A percentile compares a stretch with the other conserved stretches of the same genome.
Conservation (phyloP, 2,329 filamentous ascomycete species). For the Verticillium tricorpus region DNA sequence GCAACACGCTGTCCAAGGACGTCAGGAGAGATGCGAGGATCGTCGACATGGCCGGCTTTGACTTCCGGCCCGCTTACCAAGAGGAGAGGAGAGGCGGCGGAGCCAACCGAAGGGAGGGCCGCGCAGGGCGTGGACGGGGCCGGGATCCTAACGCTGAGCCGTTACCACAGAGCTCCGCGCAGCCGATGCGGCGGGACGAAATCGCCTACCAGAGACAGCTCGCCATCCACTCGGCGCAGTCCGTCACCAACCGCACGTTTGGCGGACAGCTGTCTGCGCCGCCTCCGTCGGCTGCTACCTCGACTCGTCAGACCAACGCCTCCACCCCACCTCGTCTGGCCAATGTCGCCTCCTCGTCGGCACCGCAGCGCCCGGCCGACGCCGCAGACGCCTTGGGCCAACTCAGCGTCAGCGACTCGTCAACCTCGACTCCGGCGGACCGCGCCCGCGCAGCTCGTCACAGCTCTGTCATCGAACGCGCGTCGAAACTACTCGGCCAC, state of each 20-base stretch:
- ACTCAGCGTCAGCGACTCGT: slow-evolving; percentile 45
- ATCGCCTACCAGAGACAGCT: slow-evolving; percentile 88
- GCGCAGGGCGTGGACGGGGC: slow-evolving; percentile 52
- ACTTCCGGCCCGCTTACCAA: slow-evolving; percentile 70
- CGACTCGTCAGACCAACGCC: slow-evolving; percentile 8
- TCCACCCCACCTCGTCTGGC: slow-evolving; percentile 3
- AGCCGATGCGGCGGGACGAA: slow-evolving; percentile 79
- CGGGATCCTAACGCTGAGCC: slow-evolving; percentile 84
- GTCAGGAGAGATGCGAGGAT: slow-evolving; percentile 75
- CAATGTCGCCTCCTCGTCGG: slow-evolving; percentile 10
- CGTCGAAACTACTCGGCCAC: slow-evolving; percentile 73
- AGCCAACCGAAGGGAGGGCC: slow-evolving; percentile 26
- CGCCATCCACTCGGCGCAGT: slow-evolving; percentile 84
- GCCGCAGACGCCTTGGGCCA: slow-evolving; percentile 38
- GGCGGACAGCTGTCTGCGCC: slow-evolving; percentile 70
- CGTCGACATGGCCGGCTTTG: slow-evolving; percentile 85
- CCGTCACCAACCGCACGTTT: slow-evolving; percentile 74
- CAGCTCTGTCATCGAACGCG: slow-evolving; percentile 79
- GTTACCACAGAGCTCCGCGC: slow-evolving; percentile 69
- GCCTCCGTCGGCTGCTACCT: slow-evolving; percentile 9
- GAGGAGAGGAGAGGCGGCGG: slow-evolving; percentile 50
- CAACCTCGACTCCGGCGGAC: slow-evolving; percentile 62
- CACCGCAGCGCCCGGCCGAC: slow-evolving; percentile 13
- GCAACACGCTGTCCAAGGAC: slow-evolving; percentile 74
- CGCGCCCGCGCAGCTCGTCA: slow-evolving; percentile 78